Evolutionary conservation across 805 yeast genomes (phyloP).

Genomic region (Saitoella complicata): DNA sequence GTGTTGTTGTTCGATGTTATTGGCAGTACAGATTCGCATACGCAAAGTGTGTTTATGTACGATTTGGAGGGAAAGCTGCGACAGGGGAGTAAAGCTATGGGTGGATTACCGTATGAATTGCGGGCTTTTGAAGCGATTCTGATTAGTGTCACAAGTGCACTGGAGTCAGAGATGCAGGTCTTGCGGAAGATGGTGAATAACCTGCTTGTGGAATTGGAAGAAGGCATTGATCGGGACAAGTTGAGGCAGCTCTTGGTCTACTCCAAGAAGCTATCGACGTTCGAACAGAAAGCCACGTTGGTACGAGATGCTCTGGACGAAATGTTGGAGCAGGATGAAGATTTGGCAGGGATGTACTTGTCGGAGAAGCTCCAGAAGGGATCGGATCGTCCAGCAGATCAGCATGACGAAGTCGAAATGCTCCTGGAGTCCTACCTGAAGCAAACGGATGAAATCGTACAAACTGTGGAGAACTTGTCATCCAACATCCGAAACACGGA

Average conservation of each 20-base stretch:
- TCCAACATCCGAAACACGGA: slow-evolving; percentile 86
- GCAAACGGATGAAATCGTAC: slow-evolving; percentile 88
- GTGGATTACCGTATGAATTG: slow-evolving; percentile 67
- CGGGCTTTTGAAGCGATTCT: slow-evolving; percentile 80
- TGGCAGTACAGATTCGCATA: slow-evolving; percentile 36
- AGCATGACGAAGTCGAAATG: slow-evolving; percentile 77
- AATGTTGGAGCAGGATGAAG: slow-evolving; percentile 73
- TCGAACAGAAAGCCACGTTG: slow-evolving; percentile 66
- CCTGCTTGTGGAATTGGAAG: slow-evolving; percentile 61
- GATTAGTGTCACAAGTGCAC: slow-evolving; percentile 58
- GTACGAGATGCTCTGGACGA: slow-evolving; percentile 78
- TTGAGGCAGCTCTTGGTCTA: slow-evolving; percentile 65
- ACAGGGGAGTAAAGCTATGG: slow-evolving; percentile 20
- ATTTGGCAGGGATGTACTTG: slow-evolving; percentile 62
- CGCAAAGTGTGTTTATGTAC: slow-evolving; percentile 62
- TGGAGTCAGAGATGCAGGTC: slow-evolving; percentile 75
- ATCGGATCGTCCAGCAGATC: slow-evolving; percentile 25
- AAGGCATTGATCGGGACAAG: slow-evolving; percentile 63
- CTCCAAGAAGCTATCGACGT: slow-evolving; percentile 68
- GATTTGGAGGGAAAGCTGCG: slow-evolving; percentile 60
- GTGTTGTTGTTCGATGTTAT: slow-evolving; percentile 75
- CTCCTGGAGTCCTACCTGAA: slow-evolving; percentile 78
- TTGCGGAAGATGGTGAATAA: slow-evolving; percentile 62
- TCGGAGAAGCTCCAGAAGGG: slow-evolving; percentile 38
- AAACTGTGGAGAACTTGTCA: slow-evolving; percentile 58